Evolutionary conservation across 306 rosid genomes (phyloP), one percentile per base, ranked within the genome.

Genomic region (Hylodesmum podocarpum): DNA sequence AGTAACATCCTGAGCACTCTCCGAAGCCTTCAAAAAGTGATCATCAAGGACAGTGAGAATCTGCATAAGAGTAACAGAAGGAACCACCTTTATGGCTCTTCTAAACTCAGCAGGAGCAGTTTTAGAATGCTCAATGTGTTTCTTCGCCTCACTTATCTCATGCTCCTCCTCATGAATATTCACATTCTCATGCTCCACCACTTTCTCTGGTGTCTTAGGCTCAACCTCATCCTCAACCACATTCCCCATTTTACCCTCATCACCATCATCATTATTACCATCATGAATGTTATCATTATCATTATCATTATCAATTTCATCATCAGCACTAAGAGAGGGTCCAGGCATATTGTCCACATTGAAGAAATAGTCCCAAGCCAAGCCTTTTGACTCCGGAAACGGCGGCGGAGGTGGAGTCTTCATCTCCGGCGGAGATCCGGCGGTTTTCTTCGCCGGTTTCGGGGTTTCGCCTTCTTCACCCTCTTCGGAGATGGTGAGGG

Each of bases 351-450:
- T 78, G 1, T 88, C 91, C 84, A 85, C 82, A 82, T 15, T 82
- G 73, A 93, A 91, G 84, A 93, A 93, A 64, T 86, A 93, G 55
- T 93, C 98, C 98, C 98, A 93, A 16, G 93, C 81, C 86, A 79
- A 75, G 6, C 85, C 92, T 29, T 91, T 91, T 1, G 86, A 78
- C 50, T 89, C 98, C 58, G 98, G 93, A 90, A 78, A 76, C 5
- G 94, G 91, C 29, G 96, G 92, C 14, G 96, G 90, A 15, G 96
- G 90, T 15, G 80, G 73, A 8, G 78, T 59, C 82, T 88, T 88
- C 76, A 67, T 62, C 66, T 80, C 90, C 39, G 90, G 82, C 43
- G 91, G 78, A 15, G 85, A 58, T 61, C 77, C 66, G 39, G 33
- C 81, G 44, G 50, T 64, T 64, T 64, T 64, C 49, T 21, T 64